A percentile compares a stretch with the other conserved stretches of the same genome.
Conservation (phyloP, 371 early-diverging fungal species). For the Mucor velutinosus region DNA sequence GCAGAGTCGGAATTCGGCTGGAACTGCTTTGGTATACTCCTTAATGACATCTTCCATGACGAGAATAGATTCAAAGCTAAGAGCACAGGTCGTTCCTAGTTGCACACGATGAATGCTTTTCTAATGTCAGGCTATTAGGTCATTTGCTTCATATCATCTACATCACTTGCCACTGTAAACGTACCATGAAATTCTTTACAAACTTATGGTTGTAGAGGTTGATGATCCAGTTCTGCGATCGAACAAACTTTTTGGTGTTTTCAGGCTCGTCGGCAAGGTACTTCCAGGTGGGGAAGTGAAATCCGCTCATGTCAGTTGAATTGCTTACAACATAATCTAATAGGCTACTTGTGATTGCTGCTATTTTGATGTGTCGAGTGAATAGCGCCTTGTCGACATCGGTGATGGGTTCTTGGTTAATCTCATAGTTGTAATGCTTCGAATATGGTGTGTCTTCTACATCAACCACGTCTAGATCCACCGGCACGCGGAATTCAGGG, state of each 20-base stretch:
- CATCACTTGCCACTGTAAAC: neutral
- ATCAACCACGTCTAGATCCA: neutral
- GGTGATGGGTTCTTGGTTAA: neutral
- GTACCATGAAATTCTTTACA: conserved; percentile 5
- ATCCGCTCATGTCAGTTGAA: neutral
- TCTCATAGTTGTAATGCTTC: neutral
- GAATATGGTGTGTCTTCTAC: neutral
- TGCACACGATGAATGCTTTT: conserved; percentile 9
- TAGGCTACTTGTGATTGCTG: neutral
- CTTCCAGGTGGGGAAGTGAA: neutral
- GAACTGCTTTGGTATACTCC: conserved; percentile 7
- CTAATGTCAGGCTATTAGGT: neutral
- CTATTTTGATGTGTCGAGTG: neutral
- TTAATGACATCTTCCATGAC: conserved; percentile 6
- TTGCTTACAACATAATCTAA: conserved; percentile 1
- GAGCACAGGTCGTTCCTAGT: conserved; percentile 13
- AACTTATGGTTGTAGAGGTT: conserved; percentile 6
- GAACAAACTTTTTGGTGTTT: neutral
- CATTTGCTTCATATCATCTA: neutral
- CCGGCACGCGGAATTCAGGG: neutral
- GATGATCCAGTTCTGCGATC: conserved; percentile 1
- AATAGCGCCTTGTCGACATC: conserved; percentile 3
- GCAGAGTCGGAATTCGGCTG: conserved; percentile 11
- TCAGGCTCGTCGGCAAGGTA: conserved; percentile 7
- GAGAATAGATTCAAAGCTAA: conserved; percentile 21